A percentile compares a stretch with the other conserved stretches of the same genome.
phyloP scores from a whole-genome alignment of 768 basidiomycete species.

The Termitomyces eurrhizus region DNA sequence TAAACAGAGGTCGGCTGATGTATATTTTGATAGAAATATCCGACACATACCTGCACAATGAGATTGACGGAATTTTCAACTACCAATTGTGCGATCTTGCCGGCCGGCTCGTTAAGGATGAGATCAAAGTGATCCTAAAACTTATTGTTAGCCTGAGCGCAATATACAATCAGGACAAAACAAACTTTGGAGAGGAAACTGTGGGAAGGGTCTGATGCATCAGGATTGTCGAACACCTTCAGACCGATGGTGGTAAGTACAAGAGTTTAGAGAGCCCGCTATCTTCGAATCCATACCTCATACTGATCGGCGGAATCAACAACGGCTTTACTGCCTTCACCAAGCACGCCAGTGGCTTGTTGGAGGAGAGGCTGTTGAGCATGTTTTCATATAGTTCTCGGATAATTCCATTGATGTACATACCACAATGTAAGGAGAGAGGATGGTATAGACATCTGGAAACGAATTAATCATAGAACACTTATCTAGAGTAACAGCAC shows the following conservation, averaged over 20 bases:
- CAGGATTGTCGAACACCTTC: slow-evolving; percentile 61
- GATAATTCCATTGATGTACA: slow-evolving; percentile 10
- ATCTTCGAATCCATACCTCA: slow-evolving; percentile 31
- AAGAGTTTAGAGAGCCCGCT: not conserved
- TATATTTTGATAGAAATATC: not conserved
- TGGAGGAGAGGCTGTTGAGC: slow-evolving; percentile 51
- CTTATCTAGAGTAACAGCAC: slow-evolving; percentile 13
- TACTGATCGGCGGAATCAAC: slow-evolving; percentile 70
- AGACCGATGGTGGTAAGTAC: not conserved
- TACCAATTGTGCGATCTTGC: slow-evolving; percentile 65
- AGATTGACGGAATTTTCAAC: slow-evolving; percentile 58
- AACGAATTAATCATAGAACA: slow-evolving; percentile 4
- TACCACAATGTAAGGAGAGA: slow-evolving; percentile 64
- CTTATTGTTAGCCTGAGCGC: not conserved
- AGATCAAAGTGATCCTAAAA: slow-evolving; percentile 65
- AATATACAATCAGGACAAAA: not conserved
- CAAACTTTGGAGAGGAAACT: slow-evolving; percentile 64
- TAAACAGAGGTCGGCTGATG: not conserved
- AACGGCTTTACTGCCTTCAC: slow-evolving; percentile 63
- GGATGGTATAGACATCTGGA: slow-evolving; percentile 58
- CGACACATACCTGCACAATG: slow-evolving; percentile 43
- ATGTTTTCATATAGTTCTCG: slow-evolving; percentile 1
- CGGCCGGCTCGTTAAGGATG: slow-evolving; percentile 72
- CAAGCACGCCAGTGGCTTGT: slow-evolving; percentile 51
- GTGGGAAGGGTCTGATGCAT: slow-evolving; percentile 66